Evolutionary conservation across 352 stramenopile genomes (phyloP).

Genomic region (Pythium volutum): DNA sequence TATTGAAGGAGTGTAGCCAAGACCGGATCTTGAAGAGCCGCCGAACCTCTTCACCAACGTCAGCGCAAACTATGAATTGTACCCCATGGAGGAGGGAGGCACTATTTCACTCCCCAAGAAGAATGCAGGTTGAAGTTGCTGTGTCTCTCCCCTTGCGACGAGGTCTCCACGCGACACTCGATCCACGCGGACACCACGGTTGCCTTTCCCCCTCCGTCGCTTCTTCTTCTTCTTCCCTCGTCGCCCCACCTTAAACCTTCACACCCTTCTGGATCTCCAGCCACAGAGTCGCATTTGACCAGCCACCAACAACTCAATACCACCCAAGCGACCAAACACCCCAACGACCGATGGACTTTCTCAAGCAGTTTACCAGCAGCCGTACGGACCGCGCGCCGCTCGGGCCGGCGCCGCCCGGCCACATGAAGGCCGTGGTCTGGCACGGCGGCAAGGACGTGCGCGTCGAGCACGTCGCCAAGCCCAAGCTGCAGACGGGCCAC

Average conservation of each 20-base stretch:
- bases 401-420: constrained; percentile 13
- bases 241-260: neutral
- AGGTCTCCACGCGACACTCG: constrained; percentile 1
- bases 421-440: constrained; percentile 65
- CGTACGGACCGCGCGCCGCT: constrained; percentile 21
- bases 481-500: constrained; percentile 45
- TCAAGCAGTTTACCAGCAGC: constrained; percentile 32
- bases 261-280: neutral
- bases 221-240: neutral
- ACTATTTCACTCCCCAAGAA: neutral
- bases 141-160: neutral
- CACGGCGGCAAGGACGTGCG: constrained; percentile 48
- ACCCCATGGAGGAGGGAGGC: neutral
- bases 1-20: neutral
- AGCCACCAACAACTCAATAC: neutral
- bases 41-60: neutral
- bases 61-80: neutral
- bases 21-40: neutral
- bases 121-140: neutral
- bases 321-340: neutral
- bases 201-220: neutral
- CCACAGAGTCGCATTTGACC: constrained; percentile 8
- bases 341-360: constrained; percentile 32
- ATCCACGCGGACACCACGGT: neutral
- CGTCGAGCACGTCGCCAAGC: constrained; percentile 51